Percentiles rank a stretch among this genome's conserved stretches.
Evolutionary conservation across 192 early-diverging fungal species (phyloP).

Genomic region (Phlyctochytrium bullatum): DNA sequence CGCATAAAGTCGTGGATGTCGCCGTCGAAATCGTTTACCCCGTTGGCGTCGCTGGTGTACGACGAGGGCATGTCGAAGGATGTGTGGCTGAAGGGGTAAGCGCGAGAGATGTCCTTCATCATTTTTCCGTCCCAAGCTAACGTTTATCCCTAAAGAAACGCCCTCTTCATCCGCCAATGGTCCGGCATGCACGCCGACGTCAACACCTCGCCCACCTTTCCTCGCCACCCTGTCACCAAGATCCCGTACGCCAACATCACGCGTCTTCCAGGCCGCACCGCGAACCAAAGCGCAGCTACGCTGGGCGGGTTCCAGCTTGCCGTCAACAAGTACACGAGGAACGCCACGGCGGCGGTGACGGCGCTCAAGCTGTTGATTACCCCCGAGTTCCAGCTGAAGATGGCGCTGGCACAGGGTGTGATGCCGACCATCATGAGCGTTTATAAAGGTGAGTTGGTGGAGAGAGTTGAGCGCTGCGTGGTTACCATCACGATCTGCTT

Average conservation of each 20-base stretch:
- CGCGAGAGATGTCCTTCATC: background rate
- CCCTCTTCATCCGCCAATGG: conserved; percentile 23
- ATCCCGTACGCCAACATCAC: background rate
- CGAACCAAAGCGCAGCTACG: conserved; percentile 2
- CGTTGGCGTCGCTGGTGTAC: background rate
- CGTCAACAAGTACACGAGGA: conserved; percentile 18
- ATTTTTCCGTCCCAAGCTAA: no score
- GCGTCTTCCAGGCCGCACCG: background rate
- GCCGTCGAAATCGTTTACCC: background rate
- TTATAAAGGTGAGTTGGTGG: conserved; percentile 25
- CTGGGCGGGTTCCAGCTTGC: conserved; percentile 35
- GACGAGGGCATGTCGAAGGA: background rate
- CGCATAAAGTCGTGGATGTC: background rate
- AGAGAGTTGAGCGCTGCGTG: no score
- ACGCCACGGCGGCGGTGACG: conserved; percentile 6
- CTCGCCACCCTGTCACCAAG: background rate
- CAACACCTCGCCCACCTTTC: background rate
- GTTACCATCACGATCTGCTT: no score
- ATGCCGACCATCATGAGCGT: conserved; percentile 19
- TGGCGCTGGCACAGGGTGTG: conserved; percentile 2
- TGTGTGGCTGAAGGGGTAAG: background rate
- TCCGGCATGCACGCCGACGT: background rate
- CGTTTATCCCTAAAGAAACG: conserved; percentile 9
- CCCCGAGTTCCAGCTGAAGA: conserved; percentile 11
- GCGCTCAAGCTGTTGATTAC: conserved; percentile 14